Evolutionary conservation across 495 filamentous ascomycete species (phyloP).

Genomic region (Echria macrotheca): DNA sequence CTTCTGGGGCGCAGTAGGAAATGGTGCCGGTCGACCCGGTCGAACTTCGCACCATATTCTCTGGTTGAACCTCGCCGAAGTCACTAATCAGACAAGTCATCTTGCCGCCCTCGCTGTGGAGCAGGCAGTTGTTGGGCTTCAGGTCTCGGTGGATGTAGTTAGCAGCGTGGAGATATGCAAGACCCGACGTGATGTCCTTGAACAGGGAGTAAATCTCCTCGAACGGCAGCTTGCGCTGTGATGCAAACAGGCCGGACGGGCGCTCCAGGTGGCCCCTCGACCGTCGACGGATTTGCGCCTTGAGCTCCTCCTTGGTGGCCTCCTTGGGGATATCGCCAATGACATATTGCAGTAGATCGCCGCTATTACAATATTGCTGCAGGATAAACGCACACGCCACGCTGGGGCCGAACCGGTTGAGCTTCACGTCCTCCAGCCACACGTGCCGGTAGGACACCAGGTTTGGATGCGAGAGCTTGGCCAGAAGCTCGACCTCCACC

Average conservation of each 20-base stretch:
- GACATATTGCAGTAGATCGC: slow-evolving; percentile 86
- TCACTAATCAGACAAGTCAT: slow-evolving; percentile 85
- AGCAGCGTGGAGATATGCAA: slow-evolving; percentile 85
- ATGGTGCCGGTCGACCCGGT: slow-evolving; percentile 94
- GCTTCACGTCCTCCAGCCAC: slow-evolving; percentile 86
- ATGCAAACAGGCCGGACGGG: slow-evolving; percentile 37
- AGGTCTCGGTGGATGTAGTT: slow-evolving; percentile 95
- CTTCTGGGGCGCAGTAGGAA: slow-evolving; percentile 95
- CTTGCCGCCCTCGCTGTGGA: slow-evolving; percentile 66
- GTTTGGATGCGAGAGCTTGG: slow-evolving; percentile 87
- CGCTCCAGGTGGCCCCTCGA: slow-evolving; percentile 54
- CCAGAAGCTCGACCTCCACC: slow-evolving; percentile 85
- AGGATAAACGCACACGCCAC: slow-evolving; percentile 95
- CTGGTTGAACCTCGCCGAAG: slow-evolving; percentile 90
- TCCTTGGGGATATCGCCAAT: slow-evolving; percentile 56
- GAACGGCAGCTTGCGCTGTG: slow-evolving; percentile 63
- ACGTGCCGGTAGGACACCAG: slow-evolving; percentile 96
- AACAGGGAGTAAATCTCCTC: slow-evolving; percentile 97
- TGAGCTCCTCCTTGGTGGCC: slow-evolving; percentile 72
- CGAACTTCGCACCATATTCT: slow-evolving; percentile 71
- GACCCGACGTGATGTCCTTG: slow-evolving; percentile 86
- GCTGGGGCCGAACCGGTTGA: slow-evolving; percentile 79
- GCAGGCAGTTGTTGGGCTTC: slow-evolving; percentile 93
- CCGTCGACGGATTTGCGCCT: slow-evolving; percentile 74
- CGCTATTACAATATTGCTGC: slow-evolving; percentile 93